phyloP scores from a whole-genome alignment of 2,329 filamentous ascomycete genomes.

The Colletotrichum acutatum region DNA sequence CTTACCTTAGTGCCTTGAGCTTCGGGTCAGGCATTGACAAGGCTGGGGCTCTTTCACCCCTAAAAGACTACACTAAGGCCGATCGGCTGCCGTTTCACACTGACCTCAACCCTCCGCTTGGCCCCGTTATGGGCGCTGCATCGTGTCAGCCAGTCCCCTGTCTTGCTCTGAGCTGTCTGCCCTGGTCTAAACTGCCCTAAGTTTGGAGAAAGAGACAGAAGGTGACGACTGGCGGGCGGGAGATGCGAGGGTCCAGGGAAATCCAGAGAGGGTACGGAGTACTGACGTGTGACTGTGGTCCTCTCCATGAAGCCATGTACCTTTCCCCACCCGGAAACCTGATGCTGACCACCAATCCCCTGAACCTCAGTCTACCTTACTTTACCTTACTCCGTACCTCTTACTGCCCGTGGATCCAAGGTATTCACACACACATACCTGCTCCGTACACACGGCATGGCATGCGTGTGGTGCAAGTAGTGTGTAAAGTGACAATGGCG shows the following conservation, averaged over 20 bases:
- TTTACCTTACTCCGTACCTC: no score
- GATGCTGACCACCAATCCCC: slow-evolving; percentile 6
- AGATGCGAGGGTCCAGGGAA: background rate
- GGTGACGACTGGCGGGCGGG: background rate
- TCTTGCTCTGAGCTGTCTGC: background rate
- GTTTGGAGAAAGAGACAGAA: background rate
- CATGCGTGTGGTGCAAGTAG: background rate
- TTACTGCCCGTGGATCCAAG: no score
- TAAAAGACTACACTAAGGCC: slow-evolving; percentile 17
- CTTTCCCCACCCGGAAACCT: slow-evolving; percentile 19
- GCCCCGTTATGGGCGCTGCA: slow-evolving; percentile 26
- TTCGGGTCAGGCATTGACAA: background rate
- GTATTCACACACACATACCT: background rate
- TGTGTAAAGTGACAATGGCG: background rate
- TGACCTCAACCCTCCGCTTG: slow-evolving; percentile 32
- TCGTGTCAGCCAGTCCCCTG: slow-evolving; percentile 32
- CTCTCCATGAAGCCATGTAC: slow-evolving; percentile 19
- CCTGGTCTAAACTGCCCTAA: slow-evolving; percentile 7
- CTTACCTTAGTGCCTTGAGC: background rate
- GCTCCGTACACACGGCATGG: background rate
- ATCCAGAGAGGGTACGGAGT: background rate
- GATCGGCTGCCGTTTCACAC: slow-evolving; percentile 35
- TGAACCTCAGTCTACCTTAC: background rate
- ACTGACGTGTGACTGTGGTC: slow-evolving; percentile 2
- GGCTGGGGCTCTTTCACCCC: slow-evolving; percentile 1